These are phyloP conservation scores for Talaromyces stipitatus DNA, from an alignment of 495 filamentous ascomycete species.

Conservation along the genomic window DNA sequence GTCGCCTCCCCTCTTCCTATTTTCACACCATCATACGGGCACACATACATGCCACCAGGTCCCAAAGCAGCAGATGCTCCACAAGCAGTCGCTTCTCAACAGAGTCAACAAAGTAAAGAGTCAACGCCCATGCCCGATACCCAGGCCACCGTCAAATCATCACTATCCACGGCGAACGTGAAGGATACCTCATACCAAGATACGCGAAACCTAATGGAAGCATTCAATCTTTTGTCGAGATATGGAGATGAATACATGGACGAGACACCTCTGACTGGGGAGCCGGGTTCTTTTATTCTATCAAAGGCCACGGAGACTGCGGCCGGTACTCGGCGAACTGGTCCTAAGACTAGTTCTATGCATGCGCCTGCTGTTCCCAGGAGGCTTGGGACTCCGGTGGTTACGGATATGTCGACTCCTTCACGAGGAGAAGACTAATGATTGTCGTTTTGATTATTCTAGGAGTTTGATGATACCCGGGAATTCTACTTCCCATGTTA, in stretches of 20 bases:
- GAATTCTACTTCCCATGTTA: background rate
- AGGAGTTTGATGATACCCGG: slow-evolving; percentile 4
- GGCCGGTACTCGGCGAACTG: background rate
- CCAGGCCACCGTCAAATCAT: slow-evolving; percentile 25
- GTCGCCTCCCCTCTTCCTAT: slow-evolving; percentile 54
- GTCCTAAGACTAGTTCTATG: slow-evolving; percentile 11
- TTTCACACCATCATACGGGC: slow-evolving; percentile 67
- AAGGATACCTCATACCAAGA: slow-evolving; percentile 30
- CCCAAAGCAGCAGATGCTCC: slow-evolving; percentile 29
- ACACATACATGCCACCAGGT: slow-evolving; percentile 58
- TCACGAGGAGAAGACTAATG: background rate
- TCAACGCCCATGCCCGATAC: slow-evolving; percentile 54
- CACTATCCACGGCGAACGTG: slow-evolving; percentile 19
- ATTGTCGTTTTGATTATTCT: background rate
- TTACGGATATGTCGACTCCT: slow-evolving; percentile 1
- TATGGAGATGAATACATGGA: slow-evolving; percentile 82
- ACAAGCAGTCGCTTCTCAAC: slow-evolving; percentile 18
- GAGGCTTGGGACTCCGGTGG: slow-evolving; percentile 4
- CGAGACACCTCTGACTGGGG: slow-evolving; percentile 78
- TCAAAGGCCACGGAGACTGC: slow-evolving; percentile 35
- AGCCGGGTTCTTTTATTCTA: slow-evolving; percentile 79
- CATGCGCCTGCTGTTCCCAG: slow-evolving; percentile 7
- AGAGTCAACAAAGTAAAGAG: slow-evolving; percentile 45
- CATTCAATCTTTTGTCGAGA: slow-evolving; percentile 54
- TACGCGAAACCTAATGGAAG: slow-evolving; percentile 56